Percentiles rank a stretch among this genome's conserved stretches.
These are phyloP conservation scores for Halocafeteria seosinensis DNA, from an alignment of 108 stramenopile genomes.

Conservation along the genomic window DNA sequence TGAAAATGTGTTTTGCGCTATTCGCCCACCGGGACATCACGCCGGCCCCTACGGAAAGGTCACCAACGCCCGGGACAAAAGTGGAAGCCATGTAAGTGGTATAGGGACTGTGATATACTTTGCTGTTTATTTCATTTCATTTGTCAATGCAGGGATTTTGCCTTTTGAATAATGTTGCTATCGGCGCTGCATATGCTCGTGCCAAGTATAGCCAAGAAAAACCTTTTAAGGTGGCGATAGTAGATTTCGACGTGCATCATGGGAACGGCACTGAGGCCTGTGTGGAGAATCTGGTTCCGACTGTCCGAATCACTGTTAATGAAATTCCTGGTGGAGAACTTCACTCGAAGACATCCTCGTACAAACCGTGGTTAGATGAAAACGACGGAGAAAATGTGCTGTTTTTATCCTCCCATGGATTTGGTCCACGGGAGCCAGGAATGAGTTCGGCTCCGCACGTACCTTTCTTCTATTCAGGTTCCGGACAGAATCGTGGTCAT, in stretches of 20 bases:
- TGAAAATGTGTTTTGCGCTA: conserved; percentile 63
- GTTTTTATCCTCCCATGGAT: conserved; percentile 75
- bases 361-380: conserved; percentile 74
- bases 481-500: neutral
- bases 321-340: conserved; percentile 59
- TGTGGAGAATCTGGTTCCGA: conserved; percentile 50
- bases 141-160: conserved; percentile 78
- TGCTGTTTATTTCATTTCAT: conserved; percentile 4
- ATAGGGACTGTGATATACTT: neutral
- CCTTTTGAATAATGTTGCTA: conserved; percentile 91
- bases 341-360: conserved; percentile 41
- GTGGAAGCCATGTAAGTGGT: neutral
- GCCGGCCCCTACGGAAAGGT: conserved; percentile 63
- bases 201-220: conserved; percentile 22
- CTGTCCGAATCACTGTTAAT: conserved; percentile 44
- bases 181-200: conserved; percentile 86
- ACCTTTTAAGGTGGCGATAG: conserved; percentile 22
- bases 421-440: conserved; percentile 32
- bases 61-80: neutral
- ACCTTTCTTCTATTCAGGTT: neutral
- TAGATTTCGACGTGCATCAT: conserved; percentile 46
- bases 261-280: conserved; percentile 45
- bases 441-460: neutral
- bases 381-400: conserved; percentile 67
- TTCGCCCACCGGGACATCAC: conserved; percentile 97